Base-by-base conservation (phyloP, 2,329 filamentous ascomycete genomes). In the Sporothrix brasiliensis region DNA sequence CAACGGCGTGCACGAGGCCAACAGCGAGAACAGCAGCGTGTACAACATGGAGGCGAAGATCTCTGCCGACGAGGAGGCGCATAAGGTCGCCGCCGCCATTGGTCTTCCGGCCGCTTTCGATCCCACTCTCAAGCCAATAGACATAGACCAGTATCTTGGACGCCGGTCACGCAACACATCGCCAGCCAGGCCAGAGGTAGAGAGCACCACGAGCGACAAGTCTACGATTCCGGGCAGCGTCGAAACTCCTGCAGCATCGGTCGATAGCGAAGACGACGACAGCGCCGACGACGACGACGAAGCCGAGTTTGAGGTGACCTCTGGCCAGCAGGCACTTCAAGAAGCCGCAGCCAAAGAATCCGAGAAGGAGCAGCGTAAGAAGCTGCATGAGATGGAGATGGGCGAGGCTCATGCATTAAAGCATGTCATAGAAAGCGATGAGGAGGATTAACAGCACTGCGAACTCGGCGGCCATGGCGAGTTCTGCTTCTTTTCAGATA, bases 41-140 rank as follows among this genome's bases (percentile, higher is more conserved):
- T 88, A 87, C 76, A 83, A 87, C 74, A 80, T 88, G 24, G 86
- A 88, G 77, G 80, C 83, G 2, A 80, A 82, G 53, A 82, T 87
- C 54, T 85, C 85, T 0, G 80, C 86, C 1, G 87, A 89, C 73
- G 86, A 88, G 72, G 88, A 91, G 77, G 88, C 88, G 0, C 88
- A 89, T 74, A 84, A 85, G 69, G 88, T 91, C 7, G 88, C 88
- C 58, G 84, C 86, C 72, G 88, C 87, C 19, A 81, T 90, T 11
- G 88, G 88, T 0, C 79, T 90, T 2, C 88, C 88, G 0, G 87
- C 87, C 3, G 80, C 83, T 30, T 90, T 89, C 73, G 88, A 90
- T 73, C 87, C 88, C 0, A 89, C 87, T 1, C 84, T 90, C 74
- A 89, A 88, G 74, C 85, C 86, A 0, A 79, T 86, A 63, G 81